Evolutionary conservation across 2,329 filamentous ascomycete genomes (phyloP), one percentile per base, ranked within the genome.

Genomic region (Penicillium sclerotiorum): DNA sequence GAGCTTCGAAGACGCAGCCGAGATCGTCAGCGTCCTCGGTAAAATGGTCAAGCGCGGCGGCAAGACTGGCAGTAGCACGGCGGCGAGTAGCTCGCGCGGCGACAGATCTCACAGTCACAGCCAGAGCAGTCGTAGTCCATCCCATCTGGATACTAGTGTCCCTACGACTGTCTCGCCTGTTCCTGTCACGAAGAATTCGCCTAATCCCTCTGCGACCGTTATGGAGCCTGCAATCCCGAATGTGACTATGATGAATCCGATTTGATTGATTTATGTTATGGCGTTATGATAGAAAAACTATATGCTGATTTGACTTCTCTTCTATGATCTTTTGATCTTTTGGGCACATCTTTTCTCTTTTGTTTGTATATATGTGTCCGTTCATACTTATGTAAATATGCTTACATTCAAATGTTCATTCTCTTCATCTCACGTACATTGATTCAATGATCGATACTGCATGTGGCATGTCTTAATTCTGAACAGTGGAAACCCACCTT

Each of bases 1-100:
- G 59, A 95, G 94, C 77, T 99, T 96, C 67, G 84, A 88, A 57
- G 94, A 97, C 69, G 90, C 92, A 0, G 91, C 90, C 50, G 88
- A 93, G 63, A 80, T 96, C 11, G 92, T 97, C 8, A 87, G 88
- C 1, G 86, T 94, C 0, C 72, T 97, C 1, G 90, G 90, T 6
- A 89, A 87, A 64, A 94, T 96, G 86, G 90, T 92, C 81, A 92
- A 88, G 72, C 82, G 90, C 42, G 87, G 87, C 7, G 65, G 67
- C 0, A 74, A 73, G 46, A 60, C 64, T 1, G 60, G 58, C 5
- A 70, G 67, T 42, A 73, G 68, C 52, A 65, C 63, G 1, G 63
- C 58, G 8, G 66, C 63, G 9, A 68, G 62, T 40, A 67, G 50
- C 0, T 63, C 63, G 13, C 52, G 59, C 27, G 62, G 57, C 1